These are phyloP conservation scores for Ceratorhiza oryzae-sativae DNA, from an alignment of 1,284 basidiomycete genomes.

Conservation along the genomic window DNA sequence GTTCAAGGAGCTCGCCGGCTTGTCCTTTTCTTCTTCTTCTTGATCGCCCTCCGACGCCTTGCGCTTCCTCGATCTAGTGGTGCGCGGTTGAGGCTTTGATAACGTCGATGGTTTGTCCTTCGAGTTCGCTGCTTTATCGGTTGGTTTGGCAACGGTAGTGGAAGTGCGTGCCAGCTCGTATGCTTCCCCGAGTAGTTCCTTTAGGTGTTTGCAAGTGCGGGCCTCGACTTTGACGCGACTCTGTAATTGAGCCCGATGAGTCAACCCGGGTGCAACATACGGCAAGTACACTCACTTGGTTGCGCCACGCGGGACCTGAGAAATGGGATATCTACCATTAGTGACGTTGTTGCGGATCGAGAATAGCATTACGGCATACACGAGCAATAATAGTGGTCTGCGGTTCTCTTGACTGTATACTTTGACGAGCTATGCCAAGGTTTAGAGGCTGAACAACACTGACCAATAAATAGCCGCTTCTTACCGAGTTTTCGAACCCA, in stretches of 20 bases:
- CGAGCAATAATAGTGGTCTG: conserved; percentile 30
- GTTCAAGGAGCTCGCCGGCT: background rate
- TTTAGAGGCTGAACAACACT: conserved; percentile 5
- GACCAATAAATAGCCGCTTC: background rate
- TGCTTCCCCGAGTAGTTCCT: conserved; percentile 26
- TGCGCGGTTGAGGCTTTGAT: background rate
- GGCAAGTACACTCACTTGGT: conserved; percentile 16
- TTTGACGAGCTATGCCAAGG: conserved; percentile 12
- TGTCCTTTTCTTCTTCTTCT: background rate
- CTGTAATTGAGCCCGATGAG: background rate
- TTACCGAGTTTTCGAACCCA: conserved; percentile 10
- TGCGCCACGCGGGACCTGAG: conserved; percentile 36
- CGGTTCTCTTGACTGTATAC: conserved; percentile 31
- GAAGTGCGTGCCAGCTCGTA: conserved; percentile 33
- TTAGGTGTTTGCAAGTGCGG: conserved; percentile 33
- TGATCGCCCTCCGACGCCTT: conserved; percentile 26
- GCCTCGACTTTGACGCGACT: conserved; percentile 30
- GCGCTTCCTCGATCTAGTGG: conserved; percentile 15
- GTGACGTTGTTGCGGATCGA: too few relatives aligned
- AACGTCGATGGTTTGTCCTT: background rate
- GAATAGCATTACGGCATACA: conserved; percentile 1
- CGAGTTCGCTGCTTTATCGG: background rate
- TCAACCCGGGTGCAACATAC: background rate
- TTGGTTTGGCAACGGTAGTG: background rate
- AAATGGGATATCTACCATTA: background rate